Evolutionary conservation across 352 stramenopile species (phyloP), one percentile per base, ranked within the genome.

Genomic region (Phytophthora kernoviae): DNA sequence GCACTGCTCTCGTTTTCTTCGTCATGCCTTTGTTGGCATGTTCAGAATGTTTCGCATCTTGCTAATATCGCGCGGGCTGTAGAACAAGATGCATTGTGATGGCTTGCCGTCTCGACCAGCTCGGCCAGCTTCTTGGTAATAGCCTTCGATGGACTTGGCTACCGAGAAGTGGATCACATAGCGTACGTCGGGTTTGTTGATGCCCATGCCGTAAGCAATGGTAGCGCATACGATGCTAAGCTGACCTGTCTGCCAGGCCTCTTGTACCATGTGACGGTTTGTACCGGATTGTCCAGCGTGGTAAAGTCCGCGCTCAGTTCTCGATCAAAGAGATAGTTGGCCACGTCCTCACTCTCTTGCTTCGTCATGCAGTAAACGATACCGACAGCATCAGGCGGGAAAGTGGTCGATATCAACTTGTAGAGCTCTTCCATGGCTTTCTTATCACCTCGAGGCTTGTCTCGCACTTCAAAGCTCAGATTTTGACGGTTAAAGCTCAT

Each of bases 101-200:
- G 93, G 79, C 5, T 94, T 67, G 8, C 97, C 97, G 68, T 99
- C 98, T 52, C 98, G 84, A 2, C 98, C 98, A 1, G 93, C 98
- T 20, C 98, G 84, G 2, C 98, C 98, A 4, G 89, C 93, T 74
- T 99, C 96, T 73, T 99, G 97, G 77, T 98, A 99, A 75, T 99
- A 99, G 6, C 90, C 96, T 75, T 99, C 98, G 37, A 99, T 84
- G 45, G 88, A 98, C 72, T 94, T 94, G 62, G 87, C 84, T 46
- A 96, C 70, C 26, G 84, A 93, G 58, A 96, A 97, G 77, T 98
- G 93, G 54, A 98, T 83, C 18, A 98, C 93, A 51, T 93, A 98
- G 15, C 91, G 90, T 54, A 98, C 91, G 62, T 98, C 86, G 22
- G 91, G 82, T 65, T 98, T 98, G 76, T 98, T 96, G 67, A 98